A percentile compares a stretch with the other conserved stretches of the same genome.
Conservation (phyloP, 345 rosid species). For the Pistacia integerrima region DNA sequence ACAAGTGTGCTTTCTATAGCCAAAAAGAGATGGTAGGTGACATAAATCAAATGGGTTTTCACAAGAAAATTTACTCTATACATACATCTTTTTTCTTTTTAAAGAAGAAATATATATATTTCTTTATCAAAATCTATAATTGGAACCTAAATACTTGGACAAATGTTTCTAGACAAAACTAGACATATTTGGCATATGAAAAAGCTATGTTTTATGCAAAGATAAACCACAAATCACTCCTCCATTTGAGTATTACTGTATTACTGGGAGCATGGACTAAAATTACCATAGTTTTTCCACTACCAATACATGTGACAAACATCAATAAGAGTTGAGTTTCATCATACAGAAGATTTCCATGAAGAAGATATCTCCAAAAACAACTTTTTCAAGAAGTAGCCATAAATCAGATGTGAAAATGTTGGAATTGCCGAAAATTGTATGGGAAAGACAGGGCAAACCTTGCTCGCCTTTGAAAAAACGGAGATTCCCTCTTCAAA, state of each 20-base stretch:
- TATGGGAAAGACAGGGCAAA: slow-evolving; percentile 19
- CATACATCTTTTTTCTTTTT: too few species aligned
- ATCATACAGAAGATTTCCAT: background rate
- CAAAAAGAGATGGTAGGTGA: background rate
- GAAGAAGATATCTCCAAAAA: background rate
- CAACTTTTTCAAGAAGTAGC: background rate
- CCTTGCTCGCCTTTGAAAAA: slow-evolving; percentile 72
- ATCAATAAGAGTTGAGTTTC: slow-evolving; percentile 1
- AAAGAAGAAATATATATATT: too few species aligned
- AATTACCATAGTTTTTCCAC: background rate
- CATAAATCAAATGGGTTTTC: background rate
- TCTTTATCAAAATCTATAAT: background rate
- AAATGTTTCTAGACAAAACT: background rate
- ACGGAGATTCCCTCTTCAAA: slow-evolving; percentile 59
- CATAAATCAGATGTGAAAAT: background rate
- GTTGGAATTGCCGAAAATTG: slow-evolving; percentile 1
- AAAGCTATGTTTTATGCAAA: background rate
- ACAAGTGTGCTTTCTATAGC: background rate
- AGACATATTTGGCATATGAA: background rate
- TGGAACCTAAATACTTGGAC: background rate
- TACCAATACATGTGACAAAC: background rate
- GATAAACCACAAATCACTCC: background rate
- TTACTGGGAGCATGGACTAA: background rate
- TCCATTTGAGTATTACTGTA: background rate
- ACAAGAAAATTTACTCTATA: too few species aligned